Base-by-base conservation (phyloP, 2,329 filamentous ascomycete genomes). In the Colletotrichum sansevieriae region DNA sequence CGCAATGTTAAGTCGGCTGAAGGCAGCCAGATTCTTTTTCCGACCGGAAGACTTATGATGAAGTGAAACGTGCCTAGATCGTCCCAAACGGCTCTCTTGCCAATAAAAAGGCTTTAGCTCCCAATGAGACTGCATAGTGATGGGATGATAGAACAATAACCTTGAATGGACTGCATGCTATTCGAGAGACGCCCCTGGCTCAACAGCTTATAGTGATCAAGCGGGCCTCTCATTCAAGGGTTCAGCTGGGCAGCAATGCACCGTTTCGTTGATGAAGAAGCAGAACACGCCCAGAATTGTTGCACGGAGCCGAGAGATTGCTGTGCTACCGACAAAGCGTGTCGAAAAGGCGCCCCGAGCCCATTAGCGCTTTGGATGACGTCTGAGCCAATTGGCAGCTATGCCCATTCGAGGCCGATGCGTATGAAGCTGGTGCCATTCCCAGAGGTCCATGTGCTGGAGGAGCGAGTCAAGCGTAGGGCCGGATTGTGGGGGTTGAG, bases 121-220 rank as follows among this genome's bases (percentile, higher is more conserved):
- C 46, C 33, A n/a, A 47, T 37, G 39, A 54, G 59, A 62, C n/a
- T 44, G 47, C 35, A 15, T n/a, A 44, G 43, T 62, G 47, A 67
- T 67, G 59, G 59, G 59, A 67, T 56, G 35, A 55, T 63, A 39
- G 20, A 25, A 46, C 29, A 15, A 22, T 43, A 66, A 55, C 63
- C 58, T 66, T 66, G 63, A 51, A 49, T 55, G 3, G 59, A 63
- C 63, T 29, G 29, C 46, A 55, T 47, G 25, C 13, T 39, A 11
- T 39, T 39, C 35, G 12, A 39, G 35, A 39, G 10, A 39, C 22
- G 35, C 12, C 35, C 12, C 12, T 39, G 10, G 13, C 11, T 39
- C 3, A 15, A 13, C 29, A 29, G 6, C 29, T 29, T 8, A 2
- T 29, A 9, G 29, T 29, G 29, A 1, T 29, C 6, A 29, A 8